Evolutionary conservation across 176 grass and related monocot genomes (phyloP), one percentile per base, ranked within the genome.

Genomic region (Avena sativa): DNA sequence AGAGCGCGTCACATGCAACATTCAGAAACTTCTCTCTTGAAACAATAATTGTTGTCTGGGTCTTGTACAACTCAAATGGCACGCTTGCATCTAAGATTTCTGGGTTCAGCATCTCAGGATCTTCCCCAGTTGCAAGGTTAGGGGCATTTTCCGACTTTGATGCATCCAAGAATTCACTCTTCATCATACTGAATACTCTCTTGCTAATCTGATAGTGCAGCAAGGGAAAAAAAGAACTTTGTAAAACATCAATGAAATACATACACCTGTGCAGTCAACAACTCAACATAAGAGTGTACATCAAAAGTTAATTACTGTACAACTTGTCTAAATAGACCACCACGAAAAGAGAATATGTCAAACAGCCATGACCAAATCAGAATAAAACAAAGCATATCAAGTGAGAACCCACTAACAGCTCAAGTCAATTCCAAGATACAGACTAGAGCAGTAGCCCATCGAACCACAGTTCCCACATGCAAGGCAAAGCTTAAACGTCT

Each of bases 11-110:
- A 16, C 97, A 98, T 43, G 91, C 90, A 44, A 96, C 89, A 84
- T 80, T 82, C 69, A 94, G 51, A 26, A 98, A 98, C 57, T 80
- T 32, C 64, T 96, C 92, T 65, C 94, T 92, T 79, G 90, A 89
- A 91, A 96, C 12, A 76, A 91, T 76, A 86, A 91, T 79, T 0
- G 94, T 96, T 21, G 92, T 96, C 87, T 93, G 90, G 19, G 91
- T 94, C 87, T 98, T 98, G 75, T 98, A 98, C 81, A 96, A 87
- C 81, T 98, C 97, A 52, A 98, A 96, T n/a, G 79, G 92, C 58
- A 95, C 52, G 32, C 46, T 89, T 65, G 13, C 77, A 50, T 94
- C 91, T 47, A 56, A 15, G 58, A 38, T 63, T 73, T 91, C 87
- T 82, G 28, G 26, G 61, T 52, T 87, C 48, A 81, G 66, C 10